These are phyloP conservation scores for Thyridium curvatum DNA, from an alignment of 2,329 filamentous ascomycete genomes.

Conservation along the genomic window DNA sequence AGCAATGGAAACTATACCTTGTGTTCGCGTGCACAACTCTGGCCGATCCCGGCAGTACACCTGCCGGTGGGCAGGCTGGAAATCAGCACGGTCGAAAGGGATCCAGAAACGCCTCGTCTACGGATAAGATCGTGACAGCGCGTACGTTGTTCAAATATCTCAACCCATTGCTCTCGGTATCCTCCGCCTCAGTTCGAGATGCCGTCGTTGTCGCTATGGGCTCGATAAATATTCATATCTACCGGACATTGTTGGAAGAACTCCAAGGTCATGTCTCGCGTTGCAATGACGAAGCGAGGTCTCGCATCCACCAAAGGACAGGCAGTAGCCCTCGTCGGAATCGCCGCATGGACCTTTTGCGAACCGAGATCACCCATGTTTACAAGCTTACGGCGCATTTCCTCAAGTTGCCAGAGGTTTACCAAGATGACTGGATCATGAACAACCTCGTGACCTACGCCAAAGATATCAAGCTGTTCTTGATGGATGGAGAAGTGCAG, in stretches of 20 bases:
- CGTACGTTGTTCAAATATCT: conserved; percentile 85
- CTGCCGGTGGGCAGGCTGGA: conserved; percentile 48
- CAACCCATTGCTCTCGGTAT: conserved; percentile 77
- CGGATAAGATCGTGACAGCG: conserved; percentile 80
- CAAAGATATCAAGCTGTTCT: conserved; percentile 85
- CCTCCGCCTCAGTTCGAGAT: conserved; percentile 75
- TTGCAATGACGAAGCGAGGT: conserved; percentile 84
- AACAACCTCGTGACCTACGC: conserved; percentile 84
- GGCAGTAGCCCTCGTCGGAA: conserved; percentile 78
- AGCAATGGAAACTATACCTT: conserved; percentile 97
- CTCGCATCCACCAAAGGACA: conserved; percentile 78
- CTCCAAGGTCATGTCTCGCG: conserved; percentile 79
- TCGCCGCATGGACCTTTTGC: conserved; percentile 75
- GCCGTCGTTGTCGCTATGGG: conserved; percentile 89
- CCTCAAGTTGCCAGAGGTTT: conserved; percentile 69
- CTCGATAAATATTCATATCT: conserved; percentile 91
- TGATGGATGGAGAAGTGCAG: conserved; percentile 92
- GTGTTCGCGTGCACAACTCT: conserved; percentile 96
- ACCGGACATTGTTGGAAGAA: conserved; percentile 83
- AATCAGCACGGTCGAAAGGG: conserved; percentile 75
- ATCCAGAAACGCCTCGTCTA: conserved; percentile 59
- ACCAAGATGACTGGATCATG: conserved; percentile 84
- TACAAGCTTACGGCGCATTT: conserved; percentile 93
- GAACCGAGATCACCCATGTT: conserved; percentile 93
- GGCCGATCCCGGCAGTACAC: conserved; percentile 68